A percentile compares a stretch with the other conserved stretches of the same genome.
phyloP scores from a whole-genome alignment of 163 green algal species.

The Scenedesmus sp. region DNA sequence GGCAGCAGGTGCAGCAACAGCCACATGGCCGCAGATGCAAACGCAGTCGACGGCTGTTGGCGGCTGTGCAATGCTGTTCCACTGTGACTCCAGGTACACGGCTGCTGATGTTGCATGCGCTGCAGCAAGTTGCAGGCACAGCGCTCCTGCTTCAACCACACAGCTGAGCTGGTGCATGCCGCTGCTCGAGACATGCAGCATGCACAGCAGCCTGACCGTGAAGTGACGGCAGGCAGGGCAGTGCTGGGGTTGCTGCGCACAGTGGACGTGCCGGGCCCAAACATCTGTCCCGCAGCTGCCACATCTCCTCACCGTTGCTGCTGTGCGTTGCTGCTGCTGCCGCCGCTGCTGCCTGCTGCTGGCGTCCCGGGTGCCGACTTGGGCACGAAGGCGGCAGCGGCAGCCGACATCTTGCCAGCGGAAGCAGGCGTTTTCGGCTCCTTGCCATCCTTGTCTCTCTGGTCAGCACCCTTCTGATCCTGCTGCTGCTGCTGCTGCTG shows the following conservation, averaged over 20 bases:
- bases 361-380: constrained; percentile 6
- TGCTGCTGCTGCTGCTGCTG: constrained; percentile 33
- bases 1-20: not conserved
- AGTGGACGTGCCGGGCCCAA: not conserved
- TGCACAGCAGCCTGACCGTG: too few relatives aligned
- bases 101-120: too few relatives aligned
- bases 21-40: not conserved
- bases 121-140: too few relatives aligned
- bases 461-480: not conserved
- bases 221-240: not conserved
- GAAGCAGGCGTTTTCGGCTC: not conserved
- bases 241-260: not conserved
- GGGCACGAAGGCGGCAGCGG: constrained; percentile 44
- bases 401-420: constrained; percentile 41
- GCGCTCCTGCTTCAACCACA: too few relatives aligned
- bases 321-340: not conserved
- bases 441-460: not conserved
- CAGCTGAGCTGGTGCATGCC: too few relatives aligned
- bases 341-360: constrained; percentile 9
- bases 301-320: not conserved
- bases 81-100: too few relatives aligned
- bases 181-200: too few relatives aligned
- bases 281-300: not conserved
- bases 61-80: not conserved
- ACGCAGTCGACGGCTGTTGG: not conserved